phyloP scores from a whole-genome alignment of 257 asterid genomes.

The Nicotiana tabacum region DNA sequence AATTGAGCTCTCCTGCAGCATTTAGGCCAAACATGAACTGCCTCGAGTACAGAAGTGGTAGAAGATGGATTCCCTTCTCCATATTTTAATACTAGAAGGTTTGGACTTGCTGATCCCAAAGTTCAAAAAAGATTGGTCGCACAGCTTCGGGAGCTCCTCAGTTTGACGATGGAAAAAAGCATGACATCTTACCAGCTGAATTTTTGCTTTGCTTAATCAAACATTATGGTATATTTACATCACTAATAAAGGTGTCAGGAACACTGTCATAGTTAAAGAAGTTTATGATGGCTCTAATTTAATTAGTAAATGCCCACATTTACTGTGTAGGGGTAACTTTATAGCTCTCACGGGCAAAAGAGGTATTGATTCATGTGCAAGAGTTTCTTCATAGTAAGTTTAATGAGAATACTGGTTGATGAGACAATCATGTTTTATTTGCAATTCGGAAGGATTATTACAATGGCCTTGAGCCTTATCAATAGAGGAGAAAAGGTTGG shows the following conservation, averaged over 20 bases:
- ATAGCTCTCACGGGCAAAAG: conserved; percentile 58
- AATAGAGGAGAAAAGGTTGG: too few relatives aligned
- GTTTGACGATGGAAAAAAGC: conserved; percentile 82
- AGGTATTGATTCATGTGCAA: conserved; percentile 23
- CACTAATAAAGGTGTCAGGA: conserved; percentile 72
- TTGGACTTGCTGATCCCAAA: conserved; percentile 64
- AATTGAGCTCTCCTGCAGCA: too few relatives aligned
- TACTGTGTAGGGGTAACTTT: conserved; percentile 52
- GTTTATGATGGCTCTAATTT: conserved; percentile 67
- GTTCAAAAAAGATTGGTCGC: conserved; percentile 74
- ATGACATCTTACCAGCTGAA: conserved; percentile 76
- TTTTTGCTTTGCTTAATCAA: conserved; percentile 74
- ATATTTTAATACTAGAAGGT: conserved; percentile 66
- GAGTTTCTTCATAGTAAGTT: background rate
- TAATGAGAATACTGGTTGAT: background rate
- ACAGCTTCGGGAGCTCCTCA: conserved; percentile 87
- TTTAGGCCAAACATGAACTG: too few relatives aligned
- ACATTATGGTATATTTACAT: conserved; percentile 80
- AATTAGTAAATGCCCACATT: conserved; percentile 51
- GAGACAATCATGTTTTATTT: background rate
- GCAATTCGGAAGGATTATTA: background rate
- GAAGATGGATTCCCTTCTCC: conserved; percentile 45
- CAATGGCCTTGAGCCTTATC: background rate
- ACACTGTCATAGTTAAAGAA: conserved; percentile 77
- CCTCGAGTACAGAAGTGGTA: too few relatives aligned